Conservation (phyloP, 352 stramenopile species). For the Pythium utonaiense region DNA sequence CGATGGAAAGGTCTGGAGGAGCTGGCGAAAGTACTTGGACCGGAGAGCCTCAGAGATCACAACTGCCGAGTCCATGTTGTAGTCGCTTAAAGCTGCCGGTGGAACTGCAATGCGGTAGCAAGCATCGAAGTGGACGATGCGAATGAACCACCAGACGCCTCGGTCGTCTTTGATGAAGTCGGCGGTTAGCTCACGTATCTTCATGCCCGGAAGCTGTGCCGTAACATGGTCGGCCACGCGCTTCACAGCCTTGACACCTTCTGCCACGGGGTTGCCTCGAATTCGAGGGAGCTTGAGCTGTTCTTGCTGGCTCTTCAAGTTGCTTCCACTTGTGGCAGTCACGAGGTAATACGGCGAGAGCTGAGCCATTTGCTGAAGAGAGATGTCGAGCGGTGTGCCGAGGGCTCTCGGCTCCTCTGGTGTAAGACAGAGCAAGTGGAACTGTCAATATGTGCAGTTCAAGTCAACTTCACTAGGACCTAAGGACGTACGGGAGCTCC, state of each 20-base stretch:
- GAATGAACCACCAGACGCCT: conserved; percentile 69
- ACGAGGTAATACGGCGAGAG: conserved; percentile 25
- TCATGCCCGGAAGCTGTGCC: conserved; percentile 51
- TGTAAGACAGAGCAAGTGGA: too few relatives aligned
- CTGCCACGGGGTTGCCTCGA: conserved; percentile 45
- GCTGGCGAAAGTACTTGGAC: conserved; percentile 35
- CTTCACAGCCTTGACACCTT: conserved; percentile 43
- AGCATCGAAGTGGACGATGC: conserved; percentile 52
- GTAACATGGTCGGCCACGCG: conserved; percentile 66
- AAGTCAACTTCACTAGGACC: too few relatives aligned
- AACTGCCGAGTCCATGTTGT: conserved; percentile 20
- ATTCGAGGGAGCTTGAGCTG: conserved; percentile 47
- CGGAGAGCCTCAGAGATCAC: conserved; percentile 40
- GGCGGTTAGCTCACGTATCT: conserved; percentile 46
- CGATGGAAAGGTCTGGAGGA: conserved; percentile 3
- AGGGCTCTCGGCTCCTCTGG: conserved; percentile 5
- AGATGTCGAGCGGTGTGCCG: conserved; percentile 20
- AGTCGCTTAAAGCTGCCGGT: conserved; percentile 20
- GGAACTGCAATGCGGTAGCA: conserved; percentile 34
- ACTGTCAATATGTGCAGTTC: too few relatives aligned
- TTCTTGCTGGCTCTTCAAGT: conserved; percentile 26
- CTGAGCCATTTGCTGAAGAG: conserved; percentile 17
- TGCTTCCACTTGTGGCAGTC: conserved; percentile 18
- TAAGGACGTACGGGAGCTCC: not conserved
- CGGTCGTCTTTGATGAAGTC: conserved; percentile 70